Base-by-base conservation (phyloP, 2,329 filamentous ascomycete species). In the Apiospora saccharicola region DNA sequence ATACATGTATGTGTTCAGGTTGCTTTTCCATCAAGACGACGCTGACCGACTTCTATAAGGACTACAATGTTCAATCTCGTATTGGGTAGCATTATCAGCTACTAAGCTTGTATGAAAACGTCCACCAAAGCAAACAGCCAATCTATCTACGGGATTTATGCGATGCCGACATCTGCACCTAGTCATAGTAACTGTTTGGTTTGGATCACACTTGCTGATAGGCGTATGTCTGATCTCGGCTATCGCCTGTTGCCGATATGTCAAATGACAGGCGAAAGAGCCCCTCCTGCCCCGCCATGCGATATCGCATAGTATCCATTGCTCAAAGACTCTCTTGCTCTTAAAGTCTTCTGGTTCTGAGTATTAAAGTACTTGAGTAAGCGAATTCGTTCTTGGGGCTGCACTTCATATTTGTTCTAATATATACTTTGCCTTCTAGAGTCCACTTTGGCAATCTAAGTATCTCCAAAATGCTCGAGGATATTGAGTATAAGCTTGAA, bases 401-500 rank as follows among this genome's bases (percentile, higher is more conserved):
- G 12, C 34, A 41, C n/a, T 19, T 41, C 41, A 4, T 64, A 4
- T 41, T 64, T 41, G 3, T 64, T 34, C 19, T 12, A 41, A 64
- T 10, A 64, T 30, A n/a, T 24, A 22, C 34, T 14, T 41, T 5
- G n/a, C 16, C 24, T 8, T 47, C 6, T 14, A 30, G n/a, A 46
- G 22, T 26, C 37, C 19, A 43, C 37, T 43, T 68, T 43, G 34
- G 37, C 16, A 24, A 43, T 10, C 16, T n/a, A 26, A 19, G 51
- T 41, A 64, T 24, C 19, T 41, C 14, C 10, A 68, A 72, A 34
- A 80, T 77, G 75, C 75, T 73, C 70, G 86, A 87, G 70, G 84
- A 86, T 73, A 82, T 84, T 72, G 85, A 85, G 73, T 91, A 91
- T 79, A 85, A 87, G 77, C 82, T 91, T n/a, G 88, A 90, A 73